Base-by-base conservation (phyloP, 2,329 filamentous ascomycete species). In the Davidsoniella virescens region DNA sequence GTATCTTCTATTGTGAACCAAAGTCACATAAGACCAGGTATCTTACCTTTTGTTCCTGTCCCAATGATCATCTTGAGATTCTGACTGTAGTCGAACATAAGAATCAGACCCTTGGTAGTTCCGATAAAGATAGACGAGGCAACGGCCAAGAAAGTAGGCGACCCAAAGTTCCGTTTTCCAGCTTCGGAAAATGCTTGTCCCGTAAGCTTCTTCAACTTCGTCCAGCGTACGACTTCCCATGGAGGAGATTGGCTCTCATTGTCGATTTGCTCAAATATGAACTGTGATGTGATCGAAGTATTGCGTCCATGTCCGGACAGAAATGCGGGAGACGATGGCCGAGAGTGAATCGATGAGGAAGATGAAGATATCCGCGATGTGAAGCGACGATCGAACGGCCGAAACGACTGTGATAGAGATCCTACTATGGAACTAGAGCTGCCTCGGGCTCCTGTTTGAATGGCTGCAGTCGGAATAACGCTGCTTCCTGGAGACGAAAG, bases 211-310 rank as follows among this genome's bases (percentile, higher is more conserved):
- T 81, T 85, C 52, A 98, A 68, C 61, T 84, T 92, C 1, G 87
- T 96, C 93, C 93, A 98, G 60, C 88, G 76, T 53, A 98, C 84
- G 49, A 96, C 87, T 60, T 98, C 92, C 93, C 92, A 98, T 2
- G 92, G 92, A 4, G 85, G 79, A 50, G 86, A 80, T 2, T 79
- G 73, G 1, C 80, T 78, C 56, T 90, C 84, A 18, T 73, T 70
- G 44, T 84, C 83, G 47, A 78, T 69, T 41, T 74, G 64, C 52
- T 81, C 79, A 12, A 73, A 61, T 3, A 80, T 60, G 9, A 84
- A 64, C 56, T 85, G 78, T 57, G 85, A 93, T 42, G 75, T 81
- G 17, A 87, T 60, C 1, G 90, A 95, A 1, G 79, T 82, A 58
- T 87, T 84, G 50, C 88, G 80, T 49, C 87, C 93, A 60, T 92